phyloP scores from a whole-genome alignment of 2,329 filamentous ascomycete genomes.

The Ophiosphaerella herpotricha region DNA sequence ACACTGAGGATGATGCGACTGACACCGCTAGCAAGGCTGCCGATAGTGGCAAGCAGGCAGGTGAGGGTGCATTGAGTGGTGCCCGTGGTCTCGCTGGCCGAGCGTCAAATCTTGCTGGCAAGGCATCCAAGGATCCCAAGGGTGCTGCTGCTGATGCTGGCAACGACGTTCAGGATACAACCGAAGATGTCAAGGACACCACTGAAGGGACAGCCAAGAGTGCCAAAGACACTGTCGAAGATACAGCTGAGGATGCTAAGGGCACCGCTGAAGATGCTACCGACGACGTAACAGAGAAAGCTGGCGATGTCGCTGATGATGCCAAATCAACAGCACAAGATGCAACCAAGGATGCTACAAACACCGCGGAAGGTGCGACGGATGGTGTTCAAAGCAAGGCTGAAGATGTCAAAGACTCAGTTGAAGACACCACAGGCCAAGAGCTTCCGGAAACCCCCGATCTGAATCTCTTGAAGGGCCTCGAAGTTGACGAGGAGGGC shows the following conservation, averaged over 20 bases:
- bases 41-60: slow-evolving; percentile 40
- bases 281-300: slow-evolving; percentile 33
- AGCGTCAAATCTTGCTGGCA: slow-evolving; percentile 53
- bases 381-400: slow-evolving; percentile 30
- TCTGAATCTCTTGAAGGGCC: slow-evolving; percentile 54
- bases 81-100: slow-evolving; percentile 54
- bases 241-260: slow-evolving; percentile 39
- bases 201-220: slow-evolving; percentile 36
- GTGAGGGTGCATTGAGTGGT: slow-evolving; percentile 48
- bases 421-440: slow-evolving; percentile 33
- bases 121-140: slow-evolving; percentile 46
- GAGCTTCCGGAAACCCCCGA: slow-evolving; percentile 50
- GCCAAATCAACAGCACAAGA: slow-evolving; percentile 38
- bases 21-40: slow-evolving; percentile 42
- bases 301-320: slow-evolving; percentile 47
- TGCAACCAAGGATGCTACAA: slow-evolving; percentile 36
- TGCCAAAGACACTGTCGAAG: slow-evolving; percentile 39
- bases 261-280: slow-evolving; percentile 36
- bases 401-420: slow-evolving; percentile 33
- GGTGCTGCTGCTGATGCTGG: slow-evolving; percentile 45
- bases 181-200: slow-evolving; percentile 38
- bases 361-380: slow-evolving; percentile 29
- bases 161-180: slow-evolving; percentile 36
- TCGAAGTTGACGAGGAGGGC: slow-evolving; percentile 60
- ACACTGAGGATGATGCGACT: slow-evolving; percentile 48